Evolutionary conservation across 1,139 yeast species (phyloP), one percentile per base, ranked within the genome.

Genomic region (Oligophagozyma castellii): DNA sequence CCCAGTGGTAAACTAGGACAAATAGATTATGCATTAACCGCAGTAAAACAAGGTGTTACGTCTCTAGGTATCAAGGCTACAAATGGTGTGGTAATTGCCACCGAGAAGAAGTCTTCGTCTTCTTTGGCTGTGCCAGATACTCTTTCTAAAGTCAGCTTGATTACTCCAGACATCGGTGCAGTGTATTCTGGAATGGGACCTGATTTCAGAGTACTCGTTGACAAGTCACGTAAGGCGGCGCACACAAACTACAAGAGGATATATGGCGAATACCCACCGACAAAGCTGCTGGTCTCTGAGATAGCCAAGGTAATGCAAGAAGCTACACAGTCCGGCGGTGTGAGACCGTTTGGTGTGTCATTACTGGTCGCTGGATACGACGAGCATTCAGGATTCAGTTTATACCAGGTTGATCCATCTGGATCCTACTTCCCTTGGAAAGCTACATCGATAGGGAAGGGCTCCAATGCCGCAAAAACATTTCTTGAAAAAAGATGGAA

Each of bases 361-460:
- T 64, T 92, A 37, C 63, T 92, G 34, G 86, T 89, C 21, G 98
- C 96, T 5, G 98, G 98, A 16, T 71, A 81, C 54, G 98, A 92
- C 52, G 84, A 79, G 25, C 76, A 67, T 51, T 77, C 57, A 58
- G 84, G 71, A 36, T 84, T 71, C 56, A 83, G 81, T 50, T 65
- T 92, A 38, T 92, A 89, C 56, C 98, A 92, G 58, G 94, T 92
- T 28, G 98, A 92, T 59, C 99, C 99, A 4, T 79, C 94, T 4
- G 99, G 99, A 10, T 76, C 95, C 31, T 92, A 79, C 56, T 92
- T 83, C 68, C 96, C 98, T n/a, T 92, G 99, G 99, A 89, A 89
- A 58, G 98, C 98, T 16, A 89, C 98, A 3, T 96, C 98, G 16
- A 89, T 92, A 46, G 99, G 99, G 39, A 86, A 84, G 54, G 93